Evolutionary conservation across 139 green algal species (phyloP).

Genomic region (Closterium sp.): DNA sequence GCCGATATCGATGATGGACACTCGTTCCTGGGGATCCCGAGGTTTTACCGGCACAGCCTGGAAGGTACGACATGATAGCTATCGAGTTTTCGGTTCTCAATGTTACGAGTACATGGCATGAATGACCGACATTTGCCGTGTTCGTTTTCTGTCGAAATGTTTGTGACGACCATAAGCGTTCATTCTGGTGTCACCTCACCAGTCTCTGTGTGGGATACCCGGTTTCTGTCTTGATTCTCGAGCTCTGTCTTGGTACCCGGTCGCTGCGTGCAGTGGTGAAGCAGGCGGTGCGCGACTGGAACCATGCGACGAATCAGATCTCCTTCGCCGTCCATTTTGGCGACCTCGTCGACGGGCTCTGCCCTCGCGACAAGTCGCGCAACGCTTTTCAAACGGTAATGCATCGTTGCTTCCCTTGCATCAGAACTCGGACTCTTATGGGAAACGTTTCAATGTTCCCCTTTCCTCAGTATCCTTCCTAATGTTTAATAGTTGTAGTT

Average conservation of each 20-base stretch:
- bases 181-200: background rate
- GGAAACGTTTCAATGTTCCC: too few species aligned
- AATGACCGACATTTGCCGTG: too few species aligned
- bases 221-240: too few species aligned
- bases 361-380: constrained; percentile 39
- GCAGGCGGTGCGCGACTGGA: constrained; percentile 56
- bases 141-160: too few species aligned
- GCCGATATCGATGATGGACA: constrained; percentile 73
- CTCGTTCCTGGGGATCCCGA: constrained; percentile 66
- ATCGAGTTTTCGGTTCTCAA: too few species aligned
- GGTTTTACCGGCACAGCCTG: constrained; percentile 67
- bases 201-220: too few species aligned
- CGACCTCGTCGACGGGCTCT: constrained; percentile 55
- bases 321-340: constrained; percentile 54
- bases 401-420: constrained; percentile 4
- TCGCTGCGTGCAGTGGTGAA: constrained; percentile 51
- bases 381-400: constrained; percentile 28
- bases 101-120: too few species aligned
- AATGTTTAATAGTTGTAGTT: too few species aligned
- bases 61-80: constrained; percentile 16
- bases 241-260: too few species aligned
- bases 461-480: too few species aligned
- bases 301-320: background rate
- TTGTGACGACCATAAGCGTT: background rate
- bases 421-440: too few species aligned